Conservation (phyloP, 768 basidiomycete genomes). For the Leccinellum albellum region DNA sequence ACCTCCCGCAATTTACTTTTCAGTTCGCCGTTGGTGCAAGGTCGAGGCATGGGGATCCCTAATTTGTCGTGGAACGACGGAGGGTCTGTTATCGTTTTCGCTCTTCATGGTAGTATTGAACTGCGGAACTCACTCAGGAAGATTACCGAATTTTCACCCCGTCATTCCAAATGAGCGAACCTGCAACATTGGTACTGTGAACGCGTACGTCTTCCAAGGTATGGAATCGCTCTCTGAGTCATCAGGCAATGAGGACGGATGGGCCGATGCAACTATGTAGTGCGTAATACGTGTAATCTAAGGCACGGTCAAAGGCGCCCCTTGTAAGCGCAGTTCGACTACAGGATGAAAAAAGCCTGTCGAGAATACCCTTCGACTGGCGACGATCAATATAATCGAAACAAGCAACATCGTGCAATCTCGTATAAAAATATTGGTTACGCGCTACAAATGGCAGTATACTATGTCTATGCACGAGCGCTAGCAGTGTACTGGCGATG, state of each 20-base stretch:
- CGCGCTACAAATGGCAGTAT: neutral
- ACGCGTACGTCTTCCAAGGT: neutral
- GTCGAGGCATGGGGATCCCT: neutral
- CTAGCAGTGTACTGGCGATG: neutral
- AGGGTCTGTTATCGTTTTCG: neutral
- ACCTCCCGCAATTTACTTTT: neutral
- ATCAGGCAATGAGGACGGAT: neutral
- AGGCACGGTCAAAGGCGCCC: too few species aligned
- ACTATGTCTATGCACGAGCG: neutral
- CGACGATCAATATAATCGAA: neutral
- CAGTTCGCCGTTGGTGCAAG: neutral
- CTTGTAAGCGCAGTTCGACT: too few species aligned
- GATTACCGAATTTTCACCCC: too few species aligned
- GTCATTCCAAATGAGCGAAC: too few species aligned
- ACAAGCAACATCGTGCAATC: neutral
- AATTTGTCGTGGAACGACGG: neutral
- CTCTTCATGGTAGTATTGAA: neutral
- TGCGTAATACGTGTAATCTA: too few species aligned
- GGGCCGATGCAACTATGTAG: neutral
- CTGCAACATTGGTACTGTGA: neutral
- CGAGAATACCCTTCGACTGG: too few species aligned
- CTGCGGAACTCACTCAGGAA: neutral
- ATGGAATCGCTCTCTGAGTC: neutral
- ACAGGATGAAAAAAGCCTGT: too few species aligned
- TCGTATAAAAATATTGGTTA: neutral